Conservation (phyloP, 371 early-diverging fungal genomes). For the Capillidium heterosporum region DNA sequence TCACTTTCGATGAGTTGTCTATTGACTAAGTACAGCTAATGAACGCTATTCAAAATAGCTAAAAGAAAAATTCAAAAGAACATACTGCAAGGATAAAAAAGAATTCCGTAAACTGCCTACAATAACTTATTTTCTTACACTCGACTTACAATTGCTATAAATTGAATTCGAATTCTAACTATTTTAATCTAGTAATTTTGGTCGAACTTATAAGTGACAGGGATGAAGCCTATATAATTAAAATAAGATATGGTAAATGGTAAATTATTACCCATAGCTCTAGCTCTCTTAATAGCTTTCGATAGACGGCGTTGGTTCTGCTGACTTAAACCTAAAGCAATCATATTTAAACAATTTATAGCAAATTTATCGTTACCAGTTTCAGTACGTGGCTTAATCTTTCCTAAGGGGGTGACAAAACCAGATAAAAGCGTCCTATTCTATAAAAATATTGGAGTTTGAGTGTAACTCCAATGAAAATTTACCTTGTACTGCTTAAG, state of each 20-base stretch:
- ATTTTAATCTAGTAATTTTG: not conserved
- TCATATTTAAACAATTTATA: not conserved
- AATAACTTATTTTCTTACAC: too few relatives aligned
- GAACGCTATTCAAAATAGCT: too few relatives aligned
- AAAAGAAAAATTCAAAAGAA: too few relatives aligned
- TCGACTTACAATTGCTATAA: too few relatives aligned
- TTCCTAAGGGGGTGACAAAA: constrained; percentile 65
- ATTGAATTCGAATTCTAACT: not conserved
- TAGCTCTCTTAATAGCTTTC: constrained; percentile 66
- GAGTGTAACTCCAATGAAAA: not conserved
- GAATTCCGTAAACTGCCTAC: too few relatives aligned
- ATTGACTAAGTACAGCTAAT: too few relatives aligned
- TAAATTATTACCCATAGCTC: constrained; percentile 39
- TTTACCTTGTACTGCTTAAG: not conserved
- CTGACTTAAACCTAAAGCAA: constrained; percentile 22
- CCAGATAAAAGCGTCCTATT: constrained; percentile 41
- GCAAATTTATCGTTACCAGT: constrained; percentile 20
- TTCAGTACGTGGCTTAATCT: constrained; percentile 51
- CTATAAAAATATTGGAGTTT: constrained; percentile 7
- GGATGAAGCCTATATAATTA: not conserved
- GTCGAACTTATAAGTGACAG: not conserved
- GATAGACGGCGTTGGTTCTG: constrained; percentile 61
- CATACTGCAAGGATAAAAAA: too few relatives aligned
- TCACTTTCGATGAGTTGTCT: too few relatives aligned
- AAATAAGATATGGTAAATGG: not conserved